Evolutionary conservation across 148 eudicot species (phyloP).

Genomic region (Chenopodium quinoa): DNA sequence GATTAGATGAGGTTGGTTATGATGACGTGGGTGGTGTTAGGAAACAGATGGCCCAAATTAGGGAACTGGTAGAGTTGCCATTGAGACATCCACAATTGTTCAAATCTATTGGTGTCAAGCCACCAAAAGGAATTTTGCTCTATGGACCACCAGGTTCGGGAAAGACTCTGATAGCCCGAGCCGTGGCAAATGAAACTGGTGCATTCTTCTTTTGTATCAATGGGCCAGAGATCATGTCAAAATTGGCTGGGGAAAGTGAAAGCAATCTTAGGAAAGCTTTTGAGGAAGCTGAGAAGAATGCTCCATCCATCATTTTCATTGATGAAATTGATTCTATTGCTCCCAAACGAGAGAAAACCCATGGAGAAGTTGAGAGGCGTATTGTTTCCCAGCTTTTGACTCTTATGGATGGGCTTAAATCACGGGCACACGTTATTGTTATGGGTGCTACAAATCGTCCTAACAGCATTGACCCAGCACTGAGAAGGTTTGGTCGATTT

Average conservation of each 20-base stretch:
- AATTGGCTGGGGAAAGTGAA: constrained; percentile 92
- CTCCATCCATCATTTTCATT: constrained; percentile 82
- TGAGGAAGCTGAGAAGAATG: constrained; percentile 94
- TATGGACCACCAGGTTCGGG: constrained; percentile 96
- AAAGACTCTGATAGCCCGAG: constrained; percentile 82
- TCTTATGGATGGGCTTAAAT: constrained; percentile 88
- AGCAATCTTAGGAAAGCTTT: constrained; percentile 94
- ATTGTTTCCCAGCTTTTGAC: constrained; percentile 91
- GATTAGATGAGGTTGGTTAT: constrained; percentile 83
- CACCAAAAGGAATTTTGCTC: constrained; percentile 84
- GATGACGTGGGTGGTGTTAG: constrained; percentile 95
- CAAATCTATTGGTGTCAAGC: constrained; percentile 87
- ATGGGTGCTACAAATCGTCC: constrained; percentile 95
- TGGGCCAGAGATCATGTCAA: constrained; percentile 94
- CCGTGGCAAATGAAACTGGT: constrained; percentile 94
- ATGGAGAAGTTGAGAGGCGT: constrained; percentile 94
- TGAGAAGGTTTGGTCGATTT: constrained; percentile 87
- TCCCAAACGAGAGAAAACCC: constrained; percentile 84
- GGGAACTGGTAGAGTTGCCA: constrained; percentile 83
- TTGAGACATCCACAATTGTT: constrained; percentile 85
- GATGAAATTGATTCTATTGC: constrained; percentile 95
- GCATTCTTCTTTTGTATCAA: constrained; percentile 90
- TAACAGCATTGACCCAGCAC: constrained; percentile 86
- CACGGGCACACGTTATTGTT: constrained; percentile 86
- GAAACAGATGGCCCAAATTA: constrained; percentile 91